These are phyloP conservation scores for Saccharomyces jurei DNA, from an alignment of 805 yeast species.

Conservation along the genomic window DNA sequence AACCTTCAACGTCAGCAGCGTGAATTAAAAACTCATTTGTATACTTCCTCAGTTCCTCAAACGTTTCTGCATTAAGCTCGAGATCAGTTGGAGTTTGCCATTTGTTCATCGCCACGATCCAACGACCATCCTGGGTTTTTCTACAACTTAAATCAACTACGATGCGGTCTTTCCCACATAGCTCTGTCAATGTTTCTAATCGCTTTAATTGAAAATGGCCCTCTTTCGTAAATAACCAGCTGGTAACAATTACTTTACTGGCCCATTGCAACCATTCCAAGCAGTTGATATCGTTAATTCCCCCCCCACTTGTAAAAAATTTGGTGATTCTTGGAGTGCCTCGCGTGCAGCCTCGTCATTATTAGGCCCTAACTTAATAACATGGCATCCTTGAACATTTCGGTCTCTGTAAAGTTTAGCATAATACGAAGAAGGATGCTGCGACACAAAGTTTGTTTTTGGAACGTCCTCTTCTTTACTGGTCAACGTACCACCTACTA, in stretches of 20 bases:
- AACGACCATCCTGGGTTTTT: conserved; percentile 30
- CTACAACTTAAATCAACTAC: conserved; percentile 90
- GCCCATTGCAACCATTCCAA: conserved; percentile 71
- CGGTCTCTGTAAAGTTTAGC: conserved; percentile 58
- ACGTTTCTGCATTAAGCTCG: conserved; percentile 44
- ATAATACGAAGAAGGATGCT: conserved; percentile 65
- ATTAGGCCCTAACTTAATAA: conserved; percentile 77
- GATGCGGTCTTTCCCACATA: conserved; percentile 59
- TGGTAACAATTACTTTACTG: conserved; percentile 81
- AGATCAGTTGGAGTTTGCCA: conserved; percentile 87
- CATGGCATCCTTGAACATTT: conserved; percentile 72
- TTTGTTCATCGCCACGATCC: conserved; percentile 97
- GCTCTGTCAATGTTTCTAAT: conserved; percentile 39
- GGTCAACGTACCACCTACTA: conserved; percentile 84
- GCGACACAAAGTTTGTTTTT: conserved; percentile 71
- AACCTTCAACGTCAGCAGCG: conserved; percentile 98
- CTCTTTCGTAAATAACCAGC: conserved; percentile 61
- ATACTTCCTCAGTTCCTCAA: conserved; percentile 47
- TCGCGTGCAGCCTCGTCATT: conserved; percentile 77
- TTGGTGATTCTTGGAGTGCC: conserved; percentile 72
- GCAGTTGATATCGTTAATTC: conserved; percentile 72
- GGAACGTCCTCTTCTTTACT: conserved; percentile 44
- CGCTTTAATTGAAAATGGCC: conserved; percentile 46
- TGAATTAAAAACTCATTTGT: conserved; percentile 87
- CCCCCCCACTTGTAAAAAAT: conserved; percentile 85